Conservation (phyloP, 805 yeast species). For the Suhomyces canberraensis region DNA sequence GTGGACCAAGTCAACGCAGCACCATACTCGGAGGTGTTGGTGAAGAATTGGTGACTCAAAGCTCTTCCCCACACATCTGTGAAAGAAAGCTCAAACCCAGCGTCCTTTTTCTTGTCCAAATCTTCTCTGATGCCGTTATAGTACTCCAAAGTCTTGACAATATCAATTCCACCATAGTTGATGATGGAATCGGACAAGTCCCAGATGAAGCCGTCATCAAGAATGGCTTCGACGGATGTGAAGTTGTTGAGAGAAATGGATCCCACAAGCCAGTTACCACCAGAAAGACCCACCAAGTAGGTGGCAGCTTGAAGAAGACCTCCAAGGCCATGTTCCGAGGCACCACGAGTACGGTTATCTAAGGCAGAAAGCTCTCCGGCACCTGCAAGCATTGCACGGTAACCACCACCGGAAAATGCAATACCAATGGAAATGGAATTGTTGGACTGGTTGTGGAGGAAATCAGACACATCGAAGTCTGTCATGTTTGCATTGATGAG, state of each 20-base stretch:
- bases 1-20: conserved; percentile 24
- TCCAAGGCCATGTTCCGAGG: conserved; percentile 31
- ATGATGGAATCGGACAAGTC: conserved; percentile 62
- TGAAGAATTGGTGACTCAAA: conserved; percentile 37
- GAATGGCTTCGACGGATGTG: conserved; percentile 43
- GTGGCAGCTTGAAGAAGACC: conserved; percentile 63
- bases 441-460: conserved; percentile 32
- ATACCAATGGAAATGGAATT: conserved; percentile 48
- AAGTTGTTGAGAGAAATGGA: conserved; percentile 61
- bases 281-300: conserved; percentile 71
- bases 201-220: conserved; percentile 31
- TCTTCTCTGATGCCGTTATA: conserved; percentile 29
- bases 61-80: conserved; percentile 47
- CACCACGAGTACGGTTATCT: conserved; percentile 32
- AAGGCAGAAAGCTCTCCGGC: conserved; percentile 42
- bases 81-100: conserved; percentile 35
- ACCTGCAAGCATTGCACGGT: conserved; percentile 73
- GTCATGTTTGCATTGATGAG: conserved; percentile 44
- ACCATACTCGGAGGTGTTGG: conserved; percentile 23
- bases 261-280: conserved; percentile 62
- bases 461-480: conserved; percentile 46
- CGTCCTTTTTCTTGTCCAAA: conserved; percentile 29
- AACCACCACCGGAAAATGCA: conserved; percentile 83
- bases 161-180: conserved; percentile 58
- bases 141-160: conserved; percentile 60